Evolutionary conservation across 2,329 filamentous ascomycete genomes (phyloP).

Genomic region (Fusarium marasasianum): DNA sequence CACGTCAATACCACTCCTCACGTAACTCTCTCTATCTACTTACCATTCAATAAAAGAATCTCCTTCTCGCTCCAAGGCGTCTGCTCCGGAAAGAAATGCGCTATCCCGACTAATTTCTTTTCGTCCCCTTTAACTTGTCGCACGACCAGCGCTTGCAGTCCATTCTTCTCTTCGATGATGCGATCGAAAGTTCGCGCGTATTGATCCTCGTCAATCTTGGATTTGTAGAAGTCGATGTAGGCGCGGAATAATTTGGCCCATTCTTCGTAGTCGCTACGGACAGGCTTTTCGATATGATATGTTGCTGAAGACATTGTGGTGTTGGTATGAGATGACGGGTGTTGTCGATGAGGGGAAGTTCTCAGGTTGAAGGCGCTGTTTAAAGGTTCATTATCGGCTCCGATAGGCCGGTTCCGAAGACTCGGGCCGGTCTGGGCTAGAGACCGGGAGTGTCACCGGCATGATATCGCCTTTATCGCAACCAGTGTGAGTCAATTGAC

Average conservation of each 20-base stretch:
- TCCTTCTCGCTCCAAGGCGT: constrained; percentile 30
- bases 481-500: background rate
- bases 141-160: constrained; percentile 9
- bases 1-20: background rate
- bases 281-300: constrained; percentile 11
- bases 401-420: constrained; percentile 4
- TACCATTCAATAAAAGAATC: constrained; percentile 25
- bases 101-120: constrained; percentile 6
- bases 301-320: background rate
- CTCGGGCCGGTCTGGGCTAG: background rate
- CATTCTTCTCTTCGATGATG: constrained; percentile 17
- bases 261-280: constrained; percentile 8
- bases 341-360: too few species aligned
- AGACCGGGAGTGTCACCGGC: background rate
- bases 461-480: background rate
- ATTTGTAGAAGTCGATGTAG: constrained; percentile 25
- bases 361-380: background rate
- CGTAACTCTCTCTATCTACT: rapidly evolving
- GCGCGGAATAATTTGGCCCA: constrained; percentile 19
- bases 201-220: constrained; percentile 21
- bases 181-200: constrained; percentile 19
- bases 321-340: rapidly evolving
- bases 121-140: background rate
- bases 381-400: background rate
- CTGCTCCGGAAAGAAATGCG: constrained; percentile 34